Conservation (phyloP, 176 grass and related monocot genomes). For the Aegilops tauschii region DNA sequence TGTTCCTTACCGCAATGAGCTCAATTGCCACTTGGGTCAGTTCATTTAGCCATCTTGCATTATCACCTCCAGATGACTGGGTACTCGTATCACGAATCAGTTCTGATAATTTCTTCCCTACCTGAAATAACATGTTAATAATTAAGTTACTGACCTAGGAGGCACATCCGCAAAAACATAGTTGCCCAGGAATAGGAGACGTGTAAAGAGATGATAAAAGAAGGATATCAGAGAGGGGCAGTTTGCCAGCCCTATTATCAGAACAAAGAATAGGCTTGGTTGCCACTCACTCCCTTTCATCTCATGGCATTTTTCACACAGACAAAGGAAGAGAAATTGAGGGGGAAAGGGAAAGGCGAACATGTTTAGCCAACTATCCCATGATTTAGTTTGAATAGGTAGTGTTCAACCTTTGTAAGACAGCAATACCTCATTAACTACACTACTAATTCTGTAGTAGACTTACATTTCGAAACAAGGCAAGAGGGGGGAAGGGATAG, state of each 20-base stretch:
- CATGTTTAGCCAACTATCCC: not conserved
- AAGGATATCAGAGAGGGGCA: not conserved
- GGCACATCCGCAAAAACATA: not conserved
- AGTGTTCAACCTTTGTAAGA: not conserved
- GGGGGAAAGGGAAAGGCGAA: not conserved
- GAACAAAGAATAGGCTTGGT: not conserved
- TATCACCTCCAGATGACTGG: slow-evolving; percentile 76
- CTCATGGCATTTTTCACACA: not conserved
- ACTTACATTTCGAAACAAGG: not conserved
- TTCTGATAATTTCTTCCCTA: slow-evolving; percentile 98
- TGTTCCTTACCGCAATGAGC: slow-evolving; percentile 65
- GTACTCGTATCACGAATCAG: slow-evolving; percentile 79
- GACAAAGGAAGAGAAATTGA: not conserved
- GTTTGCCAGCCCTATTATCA: not conserved
- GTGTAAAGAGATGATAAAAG: slow-evolving; percentile 7
- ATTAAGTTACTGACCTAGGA: slow-evolving; percentile 1
- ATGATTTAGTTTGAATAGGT: not conserved
- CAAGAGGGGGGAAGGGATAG: not conserved
- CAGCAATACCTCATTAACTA: slow-evolving; percentile 5
- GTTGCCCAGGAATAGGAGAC: not conserved
- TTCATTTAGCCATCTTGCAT: slow-evolving; percentile 91
- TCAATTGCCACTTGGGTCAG: slow-evolving; percentile 93
- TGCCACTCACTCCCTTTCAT: not conserved
- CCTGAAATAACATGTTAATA: slow-evolving; percentile 50
- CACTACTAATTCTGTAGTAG: not conserved